Evolutionary conservation across 345 rosid species (phyloP).

Genomic region (Hypericum androsaemum): DNA sequence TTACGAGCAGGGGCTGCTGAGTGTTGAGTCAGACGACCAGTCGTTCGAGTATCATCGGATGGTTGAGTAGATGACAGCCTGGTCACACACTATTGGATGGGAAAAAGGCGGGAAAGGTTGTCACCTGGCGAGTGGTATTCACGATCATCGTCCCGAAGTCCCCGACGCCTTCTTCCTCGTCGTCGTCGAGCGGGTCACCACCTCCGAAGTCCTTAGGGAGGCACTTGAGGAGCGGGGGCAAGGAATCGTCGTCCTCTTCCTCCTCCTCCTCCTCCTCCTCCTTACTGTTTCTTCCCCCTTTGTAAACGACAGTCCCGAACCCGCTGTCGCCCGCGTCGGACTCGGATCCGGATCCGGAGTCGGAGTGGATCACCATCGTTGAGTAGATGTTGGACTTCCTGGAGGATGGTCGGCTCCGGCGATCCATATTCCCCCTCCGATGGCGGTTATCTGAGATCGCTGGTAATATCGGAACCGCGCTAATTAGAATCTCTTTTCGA

Average conservation of each 20-base stretch:
- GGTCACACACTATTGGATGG: too few species aligned
- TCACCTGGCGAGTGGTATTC: slow-evolving; percentile 26
- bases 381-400: slow-evolving; percentile 19
- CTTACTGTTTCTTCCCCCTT: slow-evolving; percentile 12
- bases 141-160: slow-evolving; percentile 86
- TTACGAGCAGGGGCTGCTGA: too few species aligned
- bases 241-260: slow-evolving; percentile 58
- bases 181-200: slow-evolving; percentile 44
- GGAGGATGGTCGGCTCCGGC: slow-evolving; percentile 14
- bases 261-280: slow-evolving; percentile 10
- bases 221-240: slow-evolving; percentile 84
- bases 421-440: too few species aligned
- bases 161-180: slow-evolving; percentile 25
- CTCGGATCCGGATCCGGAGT: slow-evolving; percentile 14
- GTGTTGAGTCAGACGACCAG: too few species aligned
- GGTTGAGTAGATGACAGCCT: too few species aligned
- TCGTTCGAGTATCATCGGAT: too few species aligned
- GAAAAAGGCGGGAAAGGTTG: slow-evolving; percentile 11
- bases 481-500: too few species aligned
- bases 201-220: slow-evolving; percentile 90
- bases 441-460: too few species aligned
- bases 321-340: slow-evolving; percentile 4
- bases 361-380: slow-evolving; percentile 14
- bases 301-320: slow-evolving; percentile 19
- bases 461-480: too few species aligned